Evolutionary conservation across 2,329 filamentous ascomycete genomes (phyloP).

Genomic region (Penicillium sp.): DNA sequence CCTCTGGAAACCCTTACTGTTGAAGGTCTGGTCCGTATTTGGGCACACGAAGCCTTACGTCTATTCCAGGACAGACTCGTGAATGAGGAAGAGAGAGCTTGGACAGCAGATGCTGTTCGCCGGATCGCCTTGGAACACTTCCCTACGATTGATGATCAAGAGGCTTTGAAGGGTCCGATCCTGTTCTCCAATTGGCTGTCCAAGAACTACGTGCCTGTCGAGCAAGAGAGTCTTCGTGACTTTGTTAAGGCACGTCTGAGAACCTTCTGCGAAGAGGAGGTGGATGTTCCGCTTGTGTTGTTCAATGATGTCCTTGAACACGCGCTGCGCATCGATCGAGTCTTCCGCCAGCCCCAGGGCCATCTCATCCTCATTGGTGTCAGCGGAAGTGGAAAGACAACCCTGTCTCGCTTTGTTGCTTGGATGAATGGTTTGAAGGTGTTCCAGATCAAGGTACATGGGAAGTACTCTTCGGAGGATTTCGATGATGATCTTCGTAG

Average conservation of each 20-base stretch:
- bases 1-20: slow-evolving; percentile 84
- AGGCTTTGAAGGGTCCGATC: slow-evolving; percentile 87
- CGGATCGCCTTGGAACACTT: slow-evolving; percentile 88
- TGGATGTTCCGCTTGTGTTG: slow-evolving; percentile 96
- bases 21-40: slow-evolving; percentile 92
- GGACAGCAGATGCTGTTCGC: slow-evolving; percentile 86
- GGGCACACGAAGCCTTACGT: slow-evolving; percentile 94
- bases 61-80: slow-evolving; percentile 98
- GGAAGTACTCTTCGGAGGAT: slow-evolving; percentile 96
- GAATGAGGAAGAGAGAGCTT: slow-evolving; percentile 86
- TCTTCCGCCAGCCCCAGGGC: slow-evolving; percentile 96
- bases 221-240: slow-evolving; percentile 89
- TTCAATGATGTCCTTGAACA: slow-evolving; percentile 99
- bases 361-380: slow-evolving; percentile 98
- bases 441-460: slow-evolving; percentile 99
- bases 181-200: slow-evolving; percentile 99
- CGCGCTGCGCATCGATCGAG: slow-evolving; percentile 94
- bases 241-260: slow-evolving; percentile 96
- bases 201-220: slow-evolving; percentile 96
- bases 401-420: slow-evolving; percentile 92
- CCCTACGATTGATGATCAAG: slow-evolving; percentile 88
- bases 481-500: slow-evolving; percentile 97
- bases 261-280: slow-evolving; percentile 99
- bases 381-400: slow-evolving; percentile 98
- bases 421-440: slow-evolving; percentile 99